Percentiles rank a stretch among this genome's conserved stretches.
These are phyloP conservation scores for Waltergamsia citrina DNA, from an alignment of 2,329 filamentous ascomycete species.

Conservation along the genomic window DNA sequence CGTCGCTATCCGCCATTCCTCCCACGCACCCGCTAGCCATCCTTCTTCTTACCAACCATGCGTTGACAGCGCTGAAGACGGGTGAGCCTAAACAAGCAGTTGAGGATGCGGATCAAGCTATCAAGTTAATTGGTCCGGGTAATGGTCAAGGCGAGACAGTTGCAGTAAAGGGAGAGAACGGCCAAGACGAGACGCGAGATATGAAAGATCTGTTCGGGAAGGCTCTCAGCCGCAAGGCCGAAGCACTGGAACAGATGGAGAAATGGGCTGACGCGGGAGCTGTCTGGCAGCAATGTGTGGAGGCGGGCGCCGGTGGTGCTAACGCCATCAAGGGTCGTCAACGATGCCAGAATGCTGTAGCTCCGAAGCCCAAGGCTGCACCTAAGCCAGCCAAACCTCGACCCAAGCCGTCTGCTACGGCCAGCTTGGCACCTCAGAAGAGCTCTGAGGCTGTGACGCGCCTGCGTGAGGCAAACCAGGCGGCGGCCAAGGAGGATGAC, in stretches of 20 bases:
- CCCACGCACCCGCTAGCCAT: conserved; percentile 74
- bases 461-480: conserved; percentile 74
- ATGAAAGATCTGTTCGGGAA: conserved; percentile 95
- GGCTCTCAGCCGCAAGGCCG: conserved; percentile 86
- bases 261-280: conserved; percentile 77
- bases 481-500: conserved; percentile 77
- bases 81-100: conserved; percentile 86
- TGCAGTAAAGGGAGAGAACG: conserved; percentile 48
- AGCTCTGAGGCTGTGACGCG: conserved; percentile 71
- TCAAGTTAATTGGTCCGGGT: conserved; percentile 69
- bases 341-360: conserved; percentile 79
- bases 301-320: conserved; percentile 75
- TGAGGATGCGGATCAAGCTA: conserved; percentile 70
- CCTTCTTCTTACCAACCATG: conserved; percentile 83
- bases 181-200: conserved; percentile 58
- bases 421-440: conserved; percentile 32
- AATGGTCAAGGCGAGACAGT: conserved; percentile 77
- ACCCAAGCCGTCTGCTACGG: conserved; percentile 29
- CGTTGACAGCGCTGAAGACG: conserved; percentile 82
- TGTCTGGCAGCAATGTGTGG: conserved; percentile 76
- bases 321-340: conserved; percentile 79
- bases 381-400: conserved; percentile 26
- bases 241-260: conserved; percentile 92
- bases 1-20: conserved; percentile 67
- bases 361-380: conserved; percentile 49